Percentiles rank a stretch among this genome's conserved stretches.
Evolutionary conservation across 345 rosid species (phyloP).

Genomic region (Dimocarpus longan): DNA sequence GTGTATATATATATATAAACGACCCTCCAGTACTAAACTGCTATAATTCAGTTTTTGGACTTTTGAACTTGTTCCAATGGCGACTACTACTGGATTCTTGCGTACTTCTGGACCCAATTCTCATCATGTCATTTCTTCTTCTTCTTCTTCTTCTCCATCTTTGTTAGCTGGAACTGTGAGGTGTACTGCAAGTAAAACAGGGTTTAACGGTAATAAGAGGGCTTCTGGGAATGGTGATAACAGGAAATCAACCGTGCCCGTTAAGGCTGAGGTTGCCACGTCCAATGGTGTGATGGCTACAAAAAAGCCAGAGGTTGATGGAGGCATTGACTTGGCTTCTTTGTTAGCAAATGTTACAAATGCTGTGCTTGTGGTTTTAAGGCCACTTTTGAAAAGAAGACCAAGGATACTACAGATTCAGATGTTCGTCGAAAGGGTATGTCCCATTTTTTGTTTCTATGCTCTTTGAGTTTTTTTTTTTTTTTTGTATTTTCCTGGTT

Average conservation of each 20-base stretch:
- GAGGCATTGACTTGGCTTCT: conserved; percentile 30
- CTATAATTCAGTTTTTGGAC: too few relatives aligned
- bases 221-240: conserved; percentile 20
- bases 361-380: conserved; percentile 26
- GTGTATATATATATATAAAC: conserved; percentile 19
- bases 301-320: conserved; percentile 26
- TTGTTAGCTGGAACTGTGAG: conserved; percentile 17
- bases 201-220: conserved; percentile 22
- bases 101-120: conserved; percentile 22
- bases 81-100: conserved; percentile 44
- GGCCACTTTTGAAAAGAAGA: conserved; percentile 24
- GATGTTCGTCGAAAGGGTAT: conserved; percentile 48
- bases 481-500: neutral
- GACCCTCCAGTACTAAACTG: neutral
- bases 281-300: conserved; percentile 18
- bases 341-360: conserved; percentile 16
- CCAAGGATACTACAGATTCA: conserved; percentile 43
- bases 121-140: conserved; percentile 9
- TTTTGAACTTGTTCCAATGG: conserved; percentile 21
- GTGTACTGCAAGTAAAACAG: conserved; percentile 24
- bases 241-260: conserved; percentile 33
- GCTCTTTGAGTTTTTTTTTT: neutral
- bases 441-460: neutral
- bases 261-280: conserved; percentile 30
- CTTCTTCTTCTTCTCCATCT: conserved; percentile 27